Percentiles rank a stretch among this genome's conserved stretches.
These are phyloP conservation scores for Vitis hybrid DNA, from an alignment of 177 flowering plant species.

Conservation along the genomic window DNA sequence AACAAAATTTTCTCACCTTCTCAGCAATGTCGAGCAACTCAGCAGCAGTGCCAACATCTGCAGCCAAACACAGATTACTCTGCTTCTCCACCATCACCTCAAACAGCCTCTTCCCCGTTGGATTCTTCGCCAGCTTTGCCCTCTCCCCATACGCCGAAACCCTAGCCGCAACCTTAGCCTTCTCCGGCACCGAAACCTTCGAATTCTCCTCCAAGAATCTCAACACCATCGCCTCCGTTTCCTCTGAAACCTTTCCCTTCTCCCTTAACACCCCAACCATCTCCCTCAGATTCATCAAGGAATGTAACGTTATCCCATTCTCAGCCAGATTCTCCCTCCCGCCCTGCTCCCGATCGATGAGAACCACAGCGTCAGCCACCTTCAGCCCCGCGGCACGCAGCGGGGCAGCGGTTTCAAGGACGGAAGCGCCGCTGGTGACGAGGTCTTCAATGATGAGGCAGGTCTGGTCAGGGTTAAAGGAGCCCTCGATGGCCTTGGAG, in stretches of 20 bases:
- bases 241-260: conserved; percentile 71
- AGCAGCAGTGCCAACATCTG: conserved; percentile 78
- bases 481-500: conserved; percentile 73
- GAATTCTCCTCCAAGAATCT: conserved; percentile 68
- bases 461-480: conserved; percentile 35
- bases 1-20: conserved; percentile 34
- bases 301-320: conserved; percentile 70
- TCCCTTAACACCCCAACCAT: conserved; percentile 71
- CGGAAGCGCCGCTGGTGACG: conserved; percentile 87
- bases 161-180: conserved; percentile 20
- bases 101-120: conserved; percentile 74
- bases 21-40: conserved; percentile 81
- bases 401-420: conserved; percentile 82
- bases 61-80: conserved; percentile 85
- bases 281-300: conserved; percentile 71
- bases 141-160: conserved; percentile 55
- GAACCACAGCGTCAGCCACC: conserved; percentile 82
- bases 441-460: conserved; percentile 78
- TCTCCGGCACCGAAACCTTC: conserved; percentile 38
- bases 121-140: conserved; percentile 67
- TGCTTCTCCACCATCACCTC: conserved; percentile 83
- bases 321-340: conserved; percentile 83
- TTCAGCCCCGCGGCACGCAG: conserved; percentile 68
- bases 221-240: conserved; percentile 43
- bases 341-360: conserved; percentile 92